Percentiles rank a stretch among this genome's conserved stretches.
Evolutionary conservation across 2,329 filamentous ascomycete genomes (phyloP).

Genomic region (Monilinia fructicola): DNA sequence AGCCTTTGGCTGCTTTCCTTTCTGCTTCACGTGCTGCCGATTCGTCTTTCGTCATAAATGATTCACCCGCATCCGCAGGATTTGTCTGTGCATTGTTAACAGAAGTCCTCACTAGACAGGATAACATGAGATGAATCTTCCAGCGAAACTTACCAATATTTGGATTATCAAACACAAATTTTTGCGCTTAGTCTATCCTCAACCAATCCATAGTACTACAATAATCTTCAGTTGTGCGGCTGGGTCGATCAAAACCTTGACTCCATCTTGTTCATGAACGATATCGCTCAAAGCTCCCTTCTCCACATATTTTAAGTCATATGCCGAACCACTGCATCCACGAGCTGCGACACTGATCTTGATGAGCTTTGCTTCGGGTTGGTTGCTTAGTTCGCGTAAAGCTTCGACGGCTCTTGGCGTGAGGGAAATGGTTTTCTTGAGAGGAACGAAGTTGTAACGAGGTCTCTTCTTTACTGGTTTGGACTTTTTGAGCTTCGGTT

Average conservation of each 20-base stretch:
- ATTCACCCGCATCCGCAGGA: slow-evolving; percentile 96
- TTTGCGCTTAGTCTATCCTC: slow-evolving; percentile 91
- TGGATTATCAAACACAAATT: slow-evolving; percentile 93
- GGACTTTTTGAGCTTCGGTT: slow-evolving; percentile 65
- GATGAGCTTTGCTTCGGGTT: slow-evolving; percentile 89
- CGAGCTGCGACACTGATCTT: slow-evolving; percentile 91
- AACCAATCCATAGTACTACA: slow-evolving; percentile 96
- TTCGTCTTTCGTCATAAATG: slow-evolving; percentile 69
- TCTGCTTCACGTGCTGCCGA: slow-evolving; percentile 19
- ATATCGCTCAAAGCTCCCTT: slow-evolving; percentile 88
- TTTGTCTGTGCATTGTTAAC: slow-evolving; percentile 63
- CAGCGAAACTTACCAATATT: slow-evolving; percentile 81
- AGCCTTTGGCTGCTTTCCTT: not conserved
- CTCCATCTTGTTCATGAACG: slow-evolving; percentile 89
- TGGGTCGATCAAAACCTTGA: slow-evolving; percentile 93
- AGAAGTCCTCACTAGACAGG: not conserved
- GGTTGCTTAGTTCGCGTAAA: slow-evolving; percentile 71
- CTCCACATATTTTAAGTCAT: slow-evolving; percentile 93
- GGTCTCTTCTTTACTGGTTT: slow-evolving; percentile 59
- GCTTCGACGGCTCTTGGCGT: slow-evolving; percentile 78
- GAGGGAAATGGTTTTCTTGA: slow-evolving; percentile 89
- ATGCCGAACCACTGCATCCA: slow-evolving; percentile 90
- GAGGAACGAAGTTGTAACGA: slow-evolving; percentile 63
- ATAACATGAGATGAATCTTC: not conserved
- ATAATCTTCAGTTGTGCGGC: slow-evolving; percentile 98